Conservation (phyloP, 306 rosid species). For the Boehmeria nivea region DNA sequence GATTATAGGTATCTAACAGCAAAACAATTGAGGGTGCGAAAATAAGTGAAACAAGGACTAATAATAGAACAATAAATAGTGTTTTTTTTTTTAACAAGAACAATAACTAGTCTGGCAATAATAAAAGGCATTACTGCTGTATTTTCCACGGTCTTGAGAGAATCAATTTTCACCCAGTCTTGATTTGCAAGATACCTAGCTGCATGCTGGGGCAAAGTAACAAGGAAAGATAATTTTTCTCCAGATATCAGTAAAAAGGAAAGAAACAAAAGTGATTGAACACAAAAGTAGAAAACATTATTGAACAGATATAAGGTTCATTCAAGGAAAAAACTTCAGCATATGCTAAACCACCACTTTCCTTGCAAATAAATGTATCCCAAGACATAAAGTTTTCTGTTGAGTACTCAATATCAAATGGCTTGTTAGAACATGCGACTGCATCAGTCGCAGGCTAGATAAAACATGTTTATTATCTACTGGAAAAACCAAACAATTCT, state of each 20-base stretch:
- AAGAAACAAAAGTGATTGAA: background rate
- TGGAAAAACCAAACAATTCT: too few species aligned
- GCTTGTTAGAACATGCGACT: too few species aligned
- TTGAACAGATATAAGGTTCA: background rate
- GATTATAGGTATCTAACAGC: slow-evolving; percentile 76
- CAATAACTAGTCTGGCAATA: too few species aligned
- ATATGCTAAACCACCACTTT: too few species aligned
- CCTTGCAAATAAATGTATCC: too few species aligned
- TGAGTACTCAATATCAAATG: too few species aligned
- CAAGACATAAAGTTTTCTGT: too few species aligned
- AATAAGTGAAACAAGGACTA: slow-evolving; percentile 11
- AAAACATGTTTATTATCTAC: too few species aligned
- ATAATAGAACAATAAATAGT: slow-evolving; percentile 1
- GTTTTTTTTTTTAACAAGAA: too few species aligned
- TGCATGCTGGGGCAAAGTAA: slow-evolving; percentile 63
- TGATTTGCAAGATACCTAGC: slow-evolving; percentile 96
- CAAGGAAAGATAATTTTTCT: slow-evolving; percentile 2
- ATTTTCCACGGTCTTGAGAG: slow-evolving; percentile 89
- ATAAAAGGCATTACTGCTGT: slow-evolving; percentile 65
- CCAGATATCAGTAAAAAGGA: slow-evolving; percentile 1
- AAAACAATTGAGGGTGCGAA: slow-evolving; percentile 17
- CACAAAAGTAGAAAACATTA: background rate
- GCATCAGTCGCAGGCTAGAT: too few species aligned
- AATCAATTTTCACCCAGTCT: slow-evolving; percentile 92
- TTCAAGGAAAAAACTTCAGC: too few species aligned